Evolutionary conservation across 805 yeast species (phyloP).

Genomic region (Candida patagonica): DNA sequence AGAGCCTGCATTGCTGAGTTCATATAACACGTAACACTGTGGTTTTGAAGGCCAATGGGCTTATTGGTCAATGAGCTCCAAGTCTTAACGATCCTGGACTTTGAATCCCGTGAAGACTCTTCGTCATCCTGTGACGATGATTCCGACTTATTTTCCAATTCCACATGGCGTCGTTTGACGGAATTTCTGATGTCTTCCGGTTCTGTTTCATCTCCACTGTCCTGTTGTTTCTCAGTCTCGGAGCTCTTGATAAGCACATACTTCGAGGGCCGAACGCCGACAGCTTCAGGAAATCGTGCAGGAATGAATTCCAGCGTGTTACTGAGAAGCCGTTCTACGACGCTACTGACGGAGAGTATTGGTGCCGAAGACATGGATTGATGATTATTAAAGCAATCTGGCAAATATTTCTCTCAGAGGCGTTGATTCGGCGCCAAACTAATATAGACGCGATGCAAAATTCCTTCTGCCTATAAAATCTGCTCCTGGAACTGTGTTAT

Average conservation of each 20-base stretch:
- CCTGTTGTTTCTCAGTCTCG: neutral
- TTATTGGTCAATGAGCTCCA: constrained; percentile 40
- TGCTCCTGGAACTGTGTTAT: no score
- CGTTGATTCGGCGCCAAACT: no score
- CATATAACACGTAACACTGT: constrained; percentile 95
- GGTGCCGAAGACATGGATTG: constrained; percentile 3
- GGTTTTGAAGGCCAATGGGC: constrained; percentile 71
- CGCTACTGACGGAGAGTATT: constrained; percentile 4
- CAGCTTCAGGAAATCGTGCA: constrained; percentile 47
- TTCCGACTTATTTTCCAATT: constrained; percentile 42
- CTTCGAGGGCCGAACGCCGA: constrained; percentile 36
- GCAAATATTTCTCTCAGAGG: no score
- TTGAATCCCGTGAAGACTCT: no score
- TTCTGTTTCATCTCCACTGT: constrained; percentile 5
- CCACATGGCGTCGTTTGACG: neutral
- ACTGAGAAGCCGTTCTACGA: constrained; percentile 13
- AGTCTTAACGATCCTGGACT: constrained; percentile 49
- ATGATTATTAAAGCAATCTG: no score
- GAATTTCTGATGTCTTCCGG: neutral
- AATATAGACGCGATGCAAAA: no score
- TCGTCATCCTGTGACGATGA: constrained; percentile 54
- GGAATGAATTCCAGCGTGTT: constrained; percentile 39
- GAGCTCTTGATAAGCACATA: constrained; percentile 35
- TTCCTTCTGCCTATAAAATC: no score
- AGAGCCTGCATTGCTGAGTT: constrained; percentile 90